These are phyloP conservation scores for Puccinia novopanici DNA, from an alignment of 1,284 basidiomycete genomes.

Conservation along the genomic window DNA sequence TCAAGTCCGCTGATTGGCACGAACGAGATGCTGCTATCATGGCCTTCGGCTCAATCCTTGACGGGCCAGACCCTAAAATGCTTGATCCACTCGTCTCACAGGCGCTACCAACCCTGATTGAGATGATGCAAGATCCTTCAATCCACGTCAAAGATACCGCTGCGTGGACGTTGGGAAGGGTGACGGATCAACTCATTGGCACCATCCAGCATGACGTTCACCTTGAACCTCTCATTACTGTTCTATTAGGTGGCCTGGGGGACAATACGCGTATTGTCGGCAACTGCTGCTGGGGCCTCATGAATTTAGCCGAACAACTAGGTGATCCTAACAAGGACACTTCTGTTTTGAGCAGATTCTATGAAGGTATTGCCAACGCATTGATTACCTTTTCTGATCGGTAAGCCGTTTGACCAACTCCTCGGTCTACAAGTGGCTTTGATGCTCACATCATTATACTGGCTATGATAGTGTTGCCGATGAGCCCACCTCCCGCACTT, in stretches of 20 bases:
- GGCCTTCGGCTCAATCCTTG: constrained; percentile 96
- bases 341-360: constrained; percentile 78
- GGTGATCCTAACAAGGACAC: constrained; percentile 65
- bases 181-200: constrained; percentile 84
- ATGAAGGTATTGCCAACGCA: constrained; percentile 79
- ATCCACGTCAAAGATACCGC: constrained; percentile 92
- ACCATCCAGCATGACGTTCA: constrained; percentile 89
- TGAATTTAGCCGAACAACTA: constrained; percentile 88
- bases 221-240: constrained; percentile 77
- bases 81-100: constrained; percentile 90
- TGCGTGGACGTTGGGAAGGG: constrained; percentile 94
- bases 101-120: constrained; percentile 88
- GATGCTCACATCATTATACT: constrained; percentile 14
- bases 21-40: constrained; percentile 94
- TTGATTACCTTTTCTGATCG: constrained; percentile 81
- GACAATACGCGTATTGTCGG: constrained; percentile 79
- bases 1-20: constrained; percentile 89
- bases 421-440: constrained; percentile 4
- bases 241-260: constrained; percentile 77
- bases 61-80: constrained; percentile 84
- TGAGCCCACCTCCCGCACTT: constrained; percentile 88
- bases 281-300: constrained; percentile 94
- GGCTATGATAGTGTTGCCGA: constrained; percentile 68
- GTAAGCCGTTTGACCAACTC: constrained; percentile 62
- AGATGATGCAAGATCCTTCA: constrained; percentile 88